A percentile compares a stretch with the other conserved stretches of the same genome.
phyloP scores from a whole-genome alignment of 208 protist genomes.

The Trypanosoma caninum region DNA sequence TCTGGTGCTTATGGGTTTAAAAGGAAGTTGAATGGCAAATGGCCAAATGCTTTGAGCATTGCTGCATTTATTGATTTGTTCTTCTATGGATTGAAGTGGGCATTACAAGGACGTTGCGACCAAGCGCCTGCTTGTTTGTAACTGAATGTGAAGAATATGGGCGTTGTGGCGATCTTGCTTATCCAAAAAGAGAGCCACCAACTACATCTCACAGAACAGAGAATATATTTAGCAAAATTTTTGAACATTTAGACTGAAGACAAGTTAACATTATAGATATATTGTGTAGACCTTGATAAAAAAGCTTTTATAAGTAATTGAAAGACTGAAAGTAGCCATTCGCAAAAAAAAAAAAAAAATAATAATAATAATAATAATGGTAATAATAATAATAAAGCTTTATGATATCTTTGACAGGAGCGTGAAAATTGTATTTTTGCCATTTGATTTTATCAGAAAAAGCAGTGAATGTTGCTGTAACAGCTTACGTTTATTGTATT shows the following conservation, averaged over 20 bases:
- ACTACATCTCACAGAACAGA: constrained; percentile 14
- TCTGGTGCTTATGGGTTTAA: constrained; percentile 41
- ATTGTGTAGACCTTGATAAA: not conserved
- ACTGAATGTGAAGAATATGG: constrained; percentile 40
- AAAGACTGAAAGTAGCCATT: constrained; percentile 7
- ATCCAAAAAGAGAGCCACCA: constrained; percentile 5
- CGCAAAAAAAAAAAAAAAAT: constrained; percentile 2
- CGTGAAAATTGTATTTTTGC: too few relatives aligned
- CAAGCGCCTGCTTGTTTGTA: constrained; percentile 21
- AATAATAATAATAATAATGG: constrained; percentile 11
- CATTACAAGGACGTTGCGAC: constrained; percentile 15
- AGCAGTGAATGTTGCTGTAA: too few relatives aligned
- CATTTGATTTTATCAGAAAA: too few relatives aligned
- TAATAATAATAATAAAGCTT: not conserved
- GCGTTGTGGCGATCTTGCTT: constrained; percentile 33
- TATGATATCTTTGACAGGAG: not conserved
- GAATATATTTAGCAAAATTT: constrained; percentile 17
- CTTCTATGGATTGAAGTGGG: constrained; percentile 37
- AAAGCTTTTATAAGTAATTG: not conserved
- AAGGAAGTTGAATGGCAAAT: constrained; percentile 27
- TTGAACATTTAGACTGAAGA: constrained; percentile 34
- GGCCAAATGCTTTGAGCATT: constrained; percentile 28
- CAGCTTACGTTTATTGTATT: too few relatives aligned
- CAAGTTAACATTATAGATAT: constrained; percentile 1
- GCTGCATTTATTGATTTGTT: constrained; percentile 34